Evolutionary conservation across 2,329 filamentous ascomycete genomes (phyloP), one percentile per base, ranked within the genome.

Genomic region (Fusarium pininemorale): DNA sequence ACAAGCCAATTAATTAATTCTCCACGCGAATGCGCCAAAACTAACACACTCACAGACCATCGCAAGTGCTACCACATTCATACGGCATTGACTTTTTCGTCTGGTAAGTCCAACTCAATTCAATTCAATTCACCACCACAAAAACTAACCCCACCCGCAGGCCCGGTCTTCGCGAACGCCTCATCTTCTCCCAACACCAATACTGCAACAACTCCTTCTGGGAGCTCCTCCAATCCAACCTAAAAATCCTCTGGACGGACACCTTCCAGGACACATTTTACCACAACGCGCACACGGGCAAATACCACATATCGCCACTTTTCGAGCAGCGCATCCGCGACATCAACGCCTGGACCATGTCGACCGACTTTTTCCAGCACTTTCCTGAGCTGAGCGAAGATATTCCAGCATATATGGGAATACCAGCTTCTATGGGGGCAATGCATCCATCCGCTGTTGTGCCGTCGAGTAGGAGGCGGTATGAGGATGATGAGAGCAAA

Each of bases 351-450:
- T 80, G 79, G 79, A 78, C 79, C 3, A 79, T 80, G 79, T 70
- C 66, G 6, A 26, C 54, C 1, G 79, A 81, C 22, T 75, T 80
- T 47, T 80, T 80, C 30, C 32, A 48, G 1, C 70, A 69, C 7
- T 80, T 77, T 5, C 79, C 79, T 3, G 79, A 80, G 38, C 66
- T 80, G 18, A 69, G 45, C 6, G 73, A 69, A 10, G 79, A 89
- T 32, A 80, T 80, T 0, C 79, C 78, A 3, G 39, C 48, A 4
- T 73, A 35, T 10, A 45, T 73, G 37, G 69, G 66, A 0, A 26
- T 70, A 6, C 70, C 70, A 0, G 12, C 47, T 5, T 39, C 62
- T 5, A 13, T 70, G 10, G 42, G n/a, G 14, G 44, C 13, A 6
- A 26, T 60, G 15, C n/a, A 62, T 24, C 41, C 53, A 9, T 35